phyloP scores from a whole-genome alignment of 108 stramenopile species.

The Pinguiococcus pyrenoidosus region DNA sequence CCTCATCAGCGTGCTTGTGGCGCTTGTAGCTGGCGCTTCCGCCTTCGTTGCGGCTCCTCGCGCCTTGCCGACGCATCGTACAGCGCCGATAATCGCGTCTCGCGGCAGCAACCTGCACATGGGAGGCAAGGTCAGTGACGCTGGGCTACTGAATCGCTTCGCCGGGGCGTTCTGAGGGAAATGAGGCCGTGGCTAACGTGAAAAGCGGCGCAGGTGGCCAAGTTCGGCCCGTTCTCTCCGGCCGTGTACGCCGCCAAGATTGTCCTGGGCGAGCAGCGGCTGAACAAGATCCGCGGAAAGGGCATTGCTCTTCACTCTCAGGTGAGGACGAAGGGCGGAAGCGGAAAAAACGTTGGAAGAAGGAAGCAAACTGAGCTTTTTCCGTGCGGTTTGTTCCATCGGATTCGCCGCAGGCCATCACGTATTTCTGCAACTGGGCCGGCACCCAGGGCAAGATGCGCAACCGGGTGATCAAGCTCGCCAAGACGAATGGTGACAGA shows the following conservation, averaged over 20 bases:
- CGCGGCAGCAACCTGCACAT: too few relatives aligned
- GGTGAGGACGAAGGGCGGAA: conserved; percentile 60
- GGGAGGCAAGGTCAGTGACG: too few relatives aligned
- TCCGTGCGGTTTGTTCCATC: conserved; percentile 29
- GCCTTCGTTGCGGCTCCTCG: too few relatives aligned
- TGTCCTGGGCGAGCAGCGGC: conserved; percentile 24
- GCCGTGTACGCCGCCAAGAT: conserved; percentile 87
- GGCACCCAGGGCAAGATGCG: conserved; percentile 46
- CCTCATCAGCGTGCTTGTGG: too few relatives aligned
- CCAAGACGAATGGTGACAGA: conserved; percentile 83
- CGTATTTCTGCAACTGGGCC: conserved; percentile 72
- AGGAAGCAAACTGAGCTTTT: conserved; percentile 7
- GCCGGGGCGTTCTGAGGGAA: too few relatives aligned
- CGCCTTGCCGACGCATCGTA: too few relatives aligned
- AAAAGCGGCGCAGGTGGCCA: too few relatives aligned
- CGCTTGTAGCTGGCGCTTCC: too few relatives aligned
- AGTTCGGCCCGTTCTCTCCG: conserved; percentile 90
- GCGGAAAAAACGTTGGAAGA: conserved; percentile 51
- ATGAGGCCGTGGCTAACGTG: too few relatives aligned
- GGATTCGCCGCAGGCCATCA: conserved; percentile 75
- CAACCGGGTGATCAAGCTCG: conserved; percentile 58
- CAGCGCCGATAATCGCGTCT: too few relatives aligned
- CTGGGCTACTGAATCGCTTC: too few relatives aligned
- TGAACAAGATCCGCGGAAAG: conserved; percentile 48
- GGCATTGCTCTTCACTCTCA: too few relatives aligned